Percentiles rank a stretch among this genome's conserved stretches.
These are phyloP conservation scores for Leishmania mexicana DNA, from an alignment of 208 protist genomes.

Conservation along the genomic window DNA sequence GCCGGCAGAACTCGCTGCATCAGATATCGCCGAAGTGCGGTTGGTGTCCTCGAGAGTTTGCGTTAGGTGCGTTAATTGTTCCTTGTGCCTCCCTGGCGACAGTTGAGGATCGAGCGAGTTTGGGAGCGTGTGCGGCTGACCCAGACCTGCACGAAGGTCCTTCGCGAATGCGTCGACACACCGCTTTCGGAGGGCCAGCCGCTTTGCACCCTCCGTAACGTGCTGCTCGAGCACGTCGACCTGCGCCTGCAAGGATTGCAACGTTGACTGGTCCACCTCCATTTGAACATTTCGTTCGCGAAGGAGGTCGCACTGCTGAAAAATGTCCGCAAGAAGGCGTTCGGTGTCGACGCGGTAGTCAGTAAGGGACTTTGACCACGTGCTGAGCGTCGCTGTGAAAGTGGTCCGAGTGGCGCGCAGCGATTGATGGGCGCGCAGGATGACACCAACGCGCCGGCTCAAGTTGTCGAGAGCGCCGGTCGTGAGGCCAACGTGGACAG, in stretches of 20 bases:
- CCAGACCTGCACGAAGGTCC: background rate
- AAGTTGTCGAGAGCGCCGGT: constrained; percentile 7
- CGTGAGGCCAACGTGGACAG: constrained; percentile 4
- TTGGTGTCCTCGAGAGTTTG: background rate
- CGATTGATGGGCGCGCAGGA: constrained; percentile 4
- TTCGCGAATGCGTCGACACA: constrained; percentile 2
- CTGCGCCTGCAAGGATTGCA: constrained; percentile 20
- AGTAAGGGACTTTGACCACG: constrained; percentile 4
- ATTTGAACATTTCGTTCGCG: constrained; percentile 15
- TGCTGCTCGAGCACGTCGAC: constrained; percentile 13
- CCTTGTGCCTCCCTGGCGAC: background rate
- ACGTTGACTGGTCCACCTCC: constrained; percentile 14
- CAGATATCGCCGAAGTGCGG: background rate
- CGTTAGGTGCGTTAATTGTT: background rate
- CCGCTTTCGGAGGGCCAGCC: constrained; percentile 18
- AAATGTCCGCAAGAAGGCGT: constrained; percentile 10
- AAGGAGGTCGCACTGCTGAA: constrained; percentile 17
- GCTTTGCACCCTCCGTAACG: constrained; percentile 10
- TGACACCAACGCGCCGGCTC: background rate
- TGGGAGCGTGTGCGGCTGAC: background rate
- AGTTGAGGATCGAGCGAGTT: background rate
- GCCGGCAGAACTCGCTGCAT: background rate
- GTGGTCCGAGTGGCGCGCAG: constrained; percentile 9
- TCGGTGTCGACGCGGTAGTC: constrained; percentile 18
- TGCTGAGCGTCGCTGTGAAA: constrained; percentile 11